phyloP scores from a whole-genome alignment of 345 rosid species.

The Brassica napus region DNA sequence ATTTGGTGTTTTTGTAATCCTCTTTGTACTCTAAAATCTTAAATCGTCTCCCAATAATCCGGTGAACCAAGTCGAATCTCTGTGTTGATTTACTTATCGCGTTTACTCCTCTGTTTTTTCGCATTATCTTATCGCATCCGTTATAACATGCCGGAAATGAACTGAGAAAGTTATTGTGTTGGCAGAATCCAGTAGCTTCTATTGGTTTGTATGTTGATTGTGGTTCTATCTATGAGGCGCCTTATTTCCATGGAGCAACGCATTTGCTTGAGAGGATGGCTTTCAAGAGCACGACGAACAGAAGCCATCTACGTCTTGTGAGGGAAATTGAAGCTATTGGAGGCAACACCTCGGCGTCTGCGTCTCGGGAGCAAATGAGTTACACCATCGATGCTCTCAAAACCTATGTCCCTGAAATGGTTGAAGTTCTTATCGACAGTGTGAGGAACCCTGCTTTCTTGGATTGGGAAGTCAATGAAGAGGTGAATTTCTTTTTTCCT shows the following conservation, averaged over 20 bases:
- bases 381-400: slow-evolving; percentile 48
- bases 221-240: slow-evolving; percentile 72
- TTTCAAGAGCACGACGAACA: slow-evolving; percentile 69
- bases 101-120: background rate
- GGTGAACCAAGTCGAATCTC: background rate
- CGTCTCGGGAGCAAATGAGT: slow-evolving; percentile 73
- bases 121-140: background rate
- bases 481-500: slow-evolving; percentile 40
- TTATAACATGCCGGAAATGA: background rate
- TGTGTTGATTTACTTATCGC: background rate
- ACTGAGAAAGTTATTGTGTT: slow-evolving; percentile 1
- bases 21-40: background rate
- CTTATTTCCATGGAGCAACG: slow-evolving; percentile 61
- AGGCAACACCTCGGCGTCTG: slow-evolving; percentile 62
- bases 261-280: slow-evolving; percentile 79
- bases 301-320: slow-evolving; percentile 63
- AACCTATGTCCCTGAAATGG: slow-evolving; percentile 70
- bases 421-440: slow-evolving; percentile 68
- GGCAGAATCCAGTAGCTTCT: slow-evolving; percentile 66
- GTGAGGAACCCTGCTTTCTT: slow-evolving; percentile 76
- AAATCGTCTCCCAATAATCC: background rate
- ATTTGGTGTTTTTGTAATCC: too few relatives aligned
- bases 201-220: slow-evolving; percentile 63
- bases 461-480: slow-evolving; percentile 83
- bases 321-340: slow-evolving; percentile 84